Conservation (phyloP, 192 early-diverging fungal genomes). For the Phycomyces nitens region DNA sequence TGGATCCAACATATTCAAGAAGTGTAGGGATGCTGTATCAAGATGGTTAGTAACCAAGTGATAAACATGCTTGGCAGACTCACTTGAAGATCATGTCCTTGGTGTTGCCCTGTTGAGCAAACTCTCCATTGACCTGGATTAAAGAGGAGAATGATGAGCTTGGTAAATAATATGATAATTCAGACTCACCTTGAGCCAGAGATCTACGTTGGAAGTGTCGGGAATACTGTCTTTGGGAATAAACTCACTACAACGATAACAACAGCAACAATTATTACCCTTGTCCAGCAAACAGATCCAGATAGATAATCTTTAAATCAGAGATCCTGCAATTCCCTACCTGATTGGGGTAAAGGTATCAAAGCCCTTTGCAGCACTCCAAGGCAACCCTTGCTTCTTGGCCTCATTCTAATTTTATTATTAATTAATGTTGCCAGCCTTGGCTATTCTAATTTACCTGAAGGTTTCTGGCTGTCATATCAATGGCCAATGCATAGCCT, state of each 20-base stretch:
- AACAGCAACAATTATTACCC: too few species aligned
- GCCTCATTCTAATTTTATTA: conserved; percentile 43
- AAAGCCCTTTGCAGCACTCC: conserved; percentile 91
- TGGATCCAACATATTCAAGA: conserved; percentile 73
- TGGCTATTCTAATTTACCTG: conserved; percentile 42
- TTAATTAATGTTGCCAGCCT: background rate
- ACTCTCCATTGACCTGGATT: conserved; percentile 57
- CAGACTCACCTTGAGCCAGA: conserved; percentile 57
- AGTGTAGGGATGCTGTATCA: conserved; percentile 64
- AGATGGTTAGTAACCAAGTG: background rate
- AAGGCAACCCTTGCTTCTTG: conserved; percentile 83
- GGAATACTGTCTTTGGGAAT: conserved; percentile 65
- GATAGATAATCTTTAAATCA: background rate
- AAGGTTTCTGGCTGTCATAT: conserved; percentile 89
- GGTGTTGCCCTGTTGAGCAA: conserved; percentile 83
- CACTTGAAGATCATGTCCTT: conserved; percentile 91
- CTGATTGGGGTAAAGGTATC: conserved; percentile 94
- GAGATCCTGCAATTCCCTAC: conserved; percentile 18
- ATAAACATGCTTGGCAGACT: conserved; percentile 4
- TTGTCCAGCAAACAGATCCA: background rate
- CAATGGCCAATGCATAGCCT: conserved; percentile 84
- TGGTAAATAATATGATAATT: background rate
- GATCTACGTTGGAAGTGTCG: conserved; percentile 69
- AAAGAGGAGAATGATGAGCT: background rate
- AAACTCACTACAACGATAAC: conserved; percentile 65